These are phyloP conservation scores for Sphaerulina vaccinii DNA, from an alignment of 2,329 filamentous ascomycete species.

Conservation along the genomic window DNA sequence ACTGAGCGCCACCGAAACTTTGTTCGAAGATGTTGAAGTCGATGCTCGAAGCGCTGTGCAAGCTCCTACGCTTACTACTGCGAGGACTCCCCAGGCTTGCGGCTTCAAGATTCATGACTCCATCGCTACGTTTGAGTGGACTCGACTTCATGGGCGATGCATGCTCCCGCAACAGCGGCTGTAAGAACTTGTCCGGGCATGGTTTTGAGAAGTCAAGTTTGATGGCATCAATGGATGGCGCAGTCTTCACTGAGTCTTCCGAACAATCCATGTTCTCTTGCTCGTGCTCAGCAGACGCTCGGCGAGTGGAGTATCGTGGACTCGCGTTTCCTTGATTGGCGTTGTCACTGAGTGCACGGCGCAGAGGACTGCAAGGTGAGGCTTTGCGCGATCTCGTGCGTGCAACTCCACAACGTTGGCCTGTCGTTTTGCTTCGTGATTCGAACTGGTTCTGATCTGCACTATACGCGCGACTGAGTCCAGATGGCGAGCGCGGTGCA, in stretches of 20 bases:
- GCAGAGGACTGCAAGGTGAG: slow-evolving; percentile 77
- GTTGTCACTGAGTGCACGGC: slow-evolving; percentile 70
- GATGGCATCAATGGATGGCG: slow-evolving; percentile 44
- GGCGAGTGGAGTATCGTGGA: slow-evolving; percentile 49
- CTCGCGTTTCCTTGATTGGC: slow-evolving; percentile 69
- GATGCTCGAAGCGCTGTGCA: slow-evolving; percentile 67
- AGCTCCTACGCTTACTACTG: slow-evolving; percentile 77
- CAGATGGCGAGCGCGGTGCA: slow-evolving; percentile 41
- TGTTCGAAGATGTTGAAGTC: slow-evolving; percentile 77
- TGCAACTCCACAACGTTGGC: slow-evolving; percentile 27
- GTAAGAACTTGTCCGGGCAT: slow-evolving; percentile 47
- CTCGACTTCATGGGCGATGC: slow-evolving; percentile 65
- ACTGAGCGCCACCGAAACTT: slow-evolving; percentile 34
- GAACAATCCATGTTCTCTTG: slow-evolving; percentile 38
- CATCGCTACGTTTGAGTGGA: slow-evolving; percentile 88
- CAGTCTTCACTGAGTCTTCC: slow-evolving; percentile 26
- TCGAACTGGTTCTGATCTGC: slow-evolving; percentile 33
- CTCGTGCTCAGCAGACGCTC: slow-evolving; percentile 49
- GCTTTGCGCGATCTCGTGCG: slow-evolving; percentile 60
- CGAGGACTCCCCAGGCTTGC: slow-evolving; percentile 77
- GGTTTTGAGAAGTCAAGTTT: slow-evolving; percentile 50
- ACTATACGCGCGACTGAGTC: slow-evolving; percentile 47
- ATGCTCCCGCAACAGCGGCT: slow-evolving; percentile 46
- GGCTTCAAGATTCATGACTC: slow-evolving; percentile 82
- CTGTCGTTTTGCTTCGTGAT: slow-evolving; percentile 50